Evolutionary conservation across 2,329 filamentous ascomycete species (phyloP), one percentile per base, ranked within the genome.

Genomic region (Sclerotinia glacialis): DNA sequence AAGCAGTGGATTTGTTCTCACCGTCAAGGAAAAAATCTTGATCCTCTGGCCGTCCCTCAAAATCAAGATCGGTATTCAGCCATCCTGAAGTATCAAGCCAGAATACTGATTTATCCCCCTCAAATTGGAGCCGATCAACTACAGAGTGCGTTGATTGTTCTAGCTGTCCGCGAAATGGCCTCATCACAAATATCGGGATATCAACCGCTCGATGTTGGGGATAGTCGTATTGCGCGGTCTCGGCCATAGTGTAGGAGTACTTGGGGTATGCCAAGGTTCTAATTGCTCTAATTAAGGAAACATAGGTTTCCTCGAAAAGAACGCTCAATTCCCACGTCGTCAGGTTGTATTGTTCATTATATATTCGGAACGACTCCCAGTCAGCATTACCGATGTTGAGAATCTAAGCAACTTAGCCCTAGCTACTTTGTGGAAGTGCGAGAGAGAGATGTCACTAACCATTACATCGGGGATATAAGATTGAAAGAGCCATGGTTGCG

Each of bases 31-130:
- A 76, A 68, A 76, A 76, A 58, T 76, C 72, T 58, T 72, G 69
- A 37, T 70, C 67, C 26, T 71, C 69, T 58, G 69, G 63, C n/a
- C 67, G 64, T 9, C 67, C 68, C 23, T 72, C 68, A 37, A 71
- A 69, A 44, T 72, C 66, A 18, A 71, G 52, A 46, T 73, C 70
- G 16, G 71, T 71, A 40, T 78, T 72, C 11, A 79, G 70, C 77
- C 78, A 79, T 16, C 77, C 77, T 6, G 77, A 77, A 8, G 78
- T 79, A 67, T 79, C 78, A 37, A 79, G 73, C 77, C 78, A 78
- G 65, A 76, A 78, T 2, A 78, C 72, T 3, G 72, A 70, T 31
- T 71, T 74, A 65, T 78, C 78, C 5, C 78, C 78, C 9, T 78
- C 73, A 21, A 68, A 71, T 47, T 74, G 73, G 50, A 79, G 67